These are phyloP conservation scores for Juncus effusus DNA, from an alignment of 176 grass and related monocot species.

Conservation along the genomic window DNA sequence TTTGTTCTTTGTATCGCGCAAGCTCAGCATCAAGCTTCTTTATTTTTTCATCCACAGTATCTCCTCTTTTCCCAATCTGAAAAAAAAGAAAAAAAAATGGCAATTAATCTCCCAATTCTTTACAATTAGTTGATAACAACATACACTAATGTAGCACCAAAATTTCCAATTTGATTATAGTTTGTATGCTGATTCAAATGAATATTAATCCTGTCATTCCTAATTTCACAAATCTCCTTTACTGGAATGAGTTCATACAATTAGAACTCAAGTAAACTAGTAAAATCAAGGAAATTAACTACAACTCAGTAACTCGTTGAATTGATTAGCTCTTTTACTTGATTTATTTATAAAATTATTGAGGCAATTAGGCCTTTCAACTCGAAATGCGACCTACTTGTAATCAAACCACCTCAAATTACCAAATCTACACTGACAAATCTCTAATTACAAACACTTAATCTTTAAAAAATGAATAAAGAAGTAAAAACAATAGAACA, in stretches of 20 bases:
- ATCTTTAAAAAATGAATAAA: too few species aligned
- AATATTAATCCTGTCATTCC: too few species aligned
- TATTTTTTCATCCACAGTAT: constrained; percentile 87
- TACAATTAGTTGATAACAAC: too few species aligned
- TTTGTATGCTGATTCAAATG: too few species aligned
- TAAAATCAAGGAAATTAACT: background rate
- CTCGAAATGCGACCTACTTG: too few species aligned
- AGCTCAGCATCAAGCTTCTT: constrained; percentile 94
- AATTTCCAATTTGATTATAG: too few species aligned
- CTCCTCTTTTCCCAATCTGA: constrained; percentile 87
- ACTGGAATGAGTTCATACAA: background rate
- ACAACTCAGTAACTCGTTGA: background rate
- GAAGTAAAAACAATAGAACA: background rate
- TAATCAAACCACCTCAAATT: too few species aligned
- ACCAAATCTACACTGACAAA: background rate
- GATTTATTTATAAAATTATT: background rate
- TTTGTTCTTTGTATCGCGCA: constrained; percentile 74
- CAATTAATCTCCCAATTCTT: too few species aligned
- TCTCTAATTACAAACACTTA: background rate
- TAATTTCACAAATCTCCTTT: too few species aligned
- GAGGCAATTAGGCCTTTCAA: too few species aligned
- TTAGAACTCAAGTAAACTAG: background rate
- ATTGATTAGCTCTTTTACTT: background rate
- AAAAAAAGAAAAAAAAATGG: background rate
- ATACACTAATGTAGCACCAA: too few species aligned